phyloP scores from a whole-genome alignment of 257 asterid species.

The Nicotiana paniculata region DNA sequence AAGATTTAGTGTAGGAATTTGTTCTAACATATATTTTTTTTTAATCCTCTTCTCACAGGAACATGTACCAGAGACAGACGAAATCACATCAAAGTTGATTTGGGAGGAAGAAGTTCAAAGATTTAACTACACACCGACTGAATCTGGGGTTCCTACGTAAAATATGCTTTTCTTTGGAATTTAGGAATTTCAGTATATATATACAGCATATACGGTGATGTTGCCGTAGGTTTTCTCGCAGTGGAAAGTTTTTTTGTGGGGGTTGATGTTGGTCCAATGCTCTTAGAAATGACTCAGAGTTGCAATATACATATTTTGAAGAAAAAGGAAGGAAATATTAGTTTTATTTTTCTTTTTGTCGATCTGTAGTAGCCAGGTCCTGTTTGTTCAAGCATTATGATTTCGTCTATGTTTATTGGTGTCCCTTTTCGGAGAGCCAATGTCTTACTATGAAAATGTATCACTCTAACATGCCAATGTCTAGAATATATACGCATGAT shows the following conservation, averaged over 20 bases:
- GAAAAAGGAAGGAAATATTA: too few relatives aligned
- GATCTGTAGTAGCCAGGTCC: background rate
- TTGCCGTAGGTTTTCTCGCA: background rate
- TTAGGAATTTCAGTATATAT: background rate
- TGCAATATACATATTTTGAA: background rate
- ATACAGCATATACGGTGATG: background rate
- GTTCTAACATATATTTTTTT: background rate
- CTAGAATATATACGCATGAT: too few relatives aligned
- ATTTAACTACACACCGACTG: conserved; percentile 32
- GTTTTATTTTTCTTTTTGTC: background rate
- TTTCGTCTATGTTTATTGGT: background rate
- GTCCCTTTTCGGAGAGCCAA: background rate
- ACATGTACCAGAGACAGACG: conserved; percentile 64
- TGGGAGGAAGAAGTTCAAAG: conserved; percentile 60
- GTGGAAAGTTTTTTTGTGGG: background rate
- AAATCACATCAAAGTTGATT: conserved; percentile 49
- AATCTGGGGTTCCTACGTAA: conserved; percentile 31
- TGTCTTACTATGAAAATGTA: background rate
- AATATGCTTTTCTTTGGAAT: background rate
- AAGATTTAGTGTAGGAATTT: background rate
- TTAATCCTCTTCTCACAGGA: conserved; percentile 28
- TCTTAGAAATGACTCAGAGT: background rate
- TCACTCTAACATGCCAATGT: background rate
- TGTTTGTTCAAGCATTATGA: background rate
- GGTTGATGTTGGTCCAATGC: too few relatives aligned